Evolutionary conservation across 1,139 yeast species (phyloP), one percentile per base, ranked within the genome.

Genomic region (Petasospora fabianii): DNA sequence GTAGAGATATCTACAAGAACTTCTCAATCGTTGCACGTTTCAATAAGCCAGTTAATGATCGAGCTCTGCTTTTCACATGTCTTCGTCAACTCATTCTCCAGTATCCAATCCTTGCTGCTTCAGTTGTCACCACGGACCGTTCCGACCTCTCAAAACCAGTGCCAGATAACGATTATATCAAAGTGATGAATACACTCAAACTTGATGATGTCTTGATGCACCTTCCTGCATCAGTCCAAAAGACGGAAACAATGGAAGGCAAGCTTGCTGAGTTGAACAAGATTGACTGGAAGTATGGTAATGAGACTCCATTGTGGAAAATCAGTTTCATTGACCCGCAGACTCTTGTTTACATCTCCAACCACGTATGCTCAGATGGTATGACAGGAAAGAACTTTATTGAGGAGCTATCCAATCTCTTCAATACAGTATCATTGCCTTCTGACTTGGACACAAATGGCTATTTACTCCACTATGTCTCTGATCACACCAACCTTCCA

Each of bases 311-410:
- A 1, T 16, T 46, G 7, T 51, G 54, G 53, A 50, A 39, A 28
- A 18, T 51, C 7, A 47, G 41, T 2, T 27, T 44, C n/a, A 17
- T 49, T 11, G 46, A 49, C 29, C 46, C 42, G 14, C 5, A 35
- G 12, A 51, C 55, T 0, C 8, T 51, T 16, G 46, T 36, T 2
- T 42, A 35, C 29, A 22, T 51, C n/a, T 36, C 50, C 10, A 49
- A 47, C 28, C 55, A 51, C 32, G 42, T 43, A 31, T 26, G 48
- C 5, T 40, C 53, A 3, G 55, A 51, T 33, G 55, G 53, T 10
- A 35, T 43, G 2, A 34, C 44, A 24, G 53, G 44, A 9, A 43
- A 38, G 32, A 26, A 39, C 32, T 30, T 50, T 12, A 24, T 46
- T 14, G 36, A 43, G 20, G 51, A 49, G 24, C 22, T 51, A 4